phyloP scores from a whole-genome alignment of 768 basidiomycete genomes.

The Termitomyces sp. region DNA sequence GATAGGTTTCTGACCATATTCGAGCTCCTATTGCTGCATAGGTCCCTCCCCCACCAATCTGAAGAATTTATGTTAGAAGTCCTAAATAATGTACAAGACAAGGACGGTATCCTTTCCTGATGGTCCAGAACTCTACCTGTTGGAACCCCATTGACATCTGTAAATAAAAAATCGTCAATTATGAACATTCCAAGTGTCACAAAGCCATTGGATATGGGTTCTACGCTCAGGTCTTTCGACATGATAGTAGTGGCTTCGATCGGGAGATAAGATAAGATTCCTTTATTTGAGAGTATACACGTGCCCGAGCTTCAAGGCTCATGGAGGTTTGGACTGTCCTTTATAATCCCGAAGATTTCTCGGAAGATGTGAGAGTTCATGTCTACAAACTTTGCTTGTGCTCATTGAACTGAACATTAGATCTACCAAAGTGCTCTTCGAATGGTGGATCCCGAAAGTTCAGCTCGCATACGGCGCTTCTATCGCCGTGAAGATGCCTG shows the following conservation, averaged over 20 bases:
- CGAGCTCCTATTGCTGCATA: slow-evolving; percentile 78
- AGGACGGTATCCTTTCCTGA: slow-evolving; percentile 37
- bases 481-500: slow-evolving; percentile 72
- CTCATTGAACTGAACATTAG: slow-evolving; percentile 28
- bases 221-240: slow-evolving; percentile 7
- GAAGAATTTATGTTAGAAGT: slow-evolving; percentile 3
- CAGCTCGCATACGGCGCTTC: slow-evolving; percentile 55
- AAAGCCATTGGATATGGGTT: slow-evolving; percentile 27
- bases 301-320: background rate
- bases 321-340: slow-evolving; percentile 43
- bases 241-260: slow-evolving; percentile 9
- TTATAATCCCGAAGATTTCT: slow-evolving; percentile 34
- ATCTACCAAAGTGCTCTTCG: slow-evolving; percentile 56
- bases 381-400: background rate
- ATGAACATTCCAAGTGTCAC: slow-evolving; percentile 89
- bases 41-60: slow-evolving; percentile 90
- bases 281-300: too few species aligned
- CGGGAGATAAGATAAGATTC: slow-evolving; percentile 13
- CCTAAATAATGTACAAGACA: background rate
- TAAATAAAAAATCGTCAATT: slow-evolving; percentile 72
- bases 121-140: slow-evolving; percentile 39
- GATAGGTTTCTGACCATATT: slow-evolving; percentile 50
- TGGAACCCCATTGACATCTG: slow-evolving; percentile 48
- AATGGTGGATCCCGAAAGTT: slow-evolving; percentile 53
- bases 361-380: slow-evolving; percentile 31